Evolutionary conservation across 148 eudicot genomes (phyloP).

Genomic region (Camellia japonica): DNA sequence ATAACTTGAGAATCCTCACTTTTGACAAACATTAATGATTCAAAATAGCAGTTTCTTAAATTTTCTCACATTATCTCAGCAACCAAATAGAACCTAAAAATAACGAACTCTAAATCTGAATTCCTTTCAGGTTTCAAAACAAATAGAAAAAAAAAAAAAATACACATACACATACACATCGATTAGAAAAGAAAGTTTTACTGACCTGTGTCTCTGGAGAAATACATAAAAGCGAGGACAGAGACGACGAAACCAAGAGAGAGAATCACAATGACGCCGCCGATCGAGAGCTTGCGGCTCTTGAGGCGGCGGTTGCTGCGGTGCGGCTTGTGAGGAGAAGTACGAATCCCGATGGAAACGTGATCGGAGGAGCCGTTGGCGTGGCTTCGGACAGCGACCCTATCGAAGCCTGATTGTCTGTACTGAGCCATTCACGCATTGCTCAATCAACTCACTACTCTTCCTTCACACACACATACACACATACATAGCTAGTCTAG

Average conservation of each 20-base stretch:
- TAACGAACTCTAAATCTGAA: not conserved
- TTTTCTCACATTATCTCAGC: not conserved
- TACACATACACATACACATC: not conserved
- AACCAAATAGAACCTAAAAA: not conserved
- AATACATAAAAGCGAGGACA: constrained; percentile 48
- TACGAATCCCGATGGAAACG: constrained; percentile 62
- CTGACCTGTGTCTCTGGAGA: constrained; percentile 50
- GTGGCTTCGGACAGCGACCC: constrained; percentile 28
- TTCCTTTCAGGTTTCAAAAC: not conserved
- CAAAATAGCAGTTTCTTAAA: not conserved
- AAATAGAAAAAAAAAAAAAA: not conserved
- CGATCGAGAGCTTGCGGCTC: constrained; percentile 54
- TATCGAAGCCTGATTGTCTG: constrained; percentile 70
- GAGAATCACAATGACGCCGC: constrained; percentile 42
- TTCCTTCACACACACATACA: not conserved
- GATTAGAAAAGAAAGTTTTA: not conserved
- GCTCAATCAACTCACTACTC: constrained; percentile 16
- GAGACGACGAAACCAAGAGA: constrained; percentile 52
- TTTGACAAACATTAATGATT: not conserved
- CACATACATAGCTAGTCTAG: not conserved
- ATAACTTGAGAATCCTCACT: not conserved
- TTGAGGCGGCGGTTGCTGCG: constrained; percentile 47
- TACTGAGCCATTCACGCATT: constrained; percentile 86
- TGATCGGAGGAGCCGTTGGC: constrained; percentile 51
- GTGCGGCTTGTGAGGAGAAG: constrained; percentile 36